Base-by-base conservation (phyloP, 768 basidiomycete species). In the Lactarius deliciosus region DNA sequence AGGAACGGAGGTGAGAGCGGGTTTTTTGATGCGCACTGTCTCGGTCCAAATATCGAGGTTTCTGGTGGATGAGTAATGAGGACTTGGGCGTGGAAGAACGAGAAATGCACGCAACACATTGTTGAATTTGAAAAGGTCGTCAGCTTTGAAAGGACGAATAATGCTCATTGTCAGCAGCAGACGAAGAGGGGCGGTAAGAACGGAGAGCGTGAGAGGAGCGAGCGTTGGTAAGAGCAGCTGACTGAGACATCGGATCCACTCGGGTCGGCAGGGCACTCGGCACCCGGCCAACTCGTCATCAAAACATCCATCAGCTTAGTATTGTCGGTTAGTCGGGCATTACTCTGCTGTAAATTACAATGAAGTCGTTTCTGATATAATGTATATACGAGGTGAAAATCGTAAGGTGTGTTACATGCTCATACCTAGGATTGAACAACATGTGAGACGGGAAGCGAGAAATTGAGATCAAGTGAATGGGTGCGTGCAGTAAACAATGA, bases 41-140 rank as follows among this genome's bases (percentile, higher is more conserved):
- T 98, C 96, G 55, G 97, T 98, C 94, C 94, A 98, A 55, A 95
- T 81, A 76, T 98, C 96, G 73, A 96, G 79, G 77, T 99, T 98
- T 68, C 93, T 94, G 76, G 1, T 58, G 60, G 8, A 56, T 15
- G 47, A 74, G 41, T 68, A 63, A 70, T 54, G 30, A 63, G 61
- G 7, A 47, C 20, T 25, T 36, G 34, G 22, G 16, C 13, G 15
- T 32, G 34, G 20, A 47, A 45, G 22, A 30, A 10, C 15, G 1
- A 40, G 22, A 38, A 38, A 11, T 22, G 54, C 2, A 79, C 87
- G 68, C 72, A 15, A 91, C 92, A 96, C 85, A 74, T 92, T 92
- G 74, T 97, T 97, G 79, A 96, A 96, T 72, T 85, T 89, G 81
- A 96, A 92, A 78, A 96, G 83, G 77, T 98, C 95, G 0, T 87